These are phyloP conservation scores for Parasarocladium wereldwijsianum DNA, from an alignment of 2,329 filamentous ascomycete genomes.

Conservation along the genomic window DNA sequence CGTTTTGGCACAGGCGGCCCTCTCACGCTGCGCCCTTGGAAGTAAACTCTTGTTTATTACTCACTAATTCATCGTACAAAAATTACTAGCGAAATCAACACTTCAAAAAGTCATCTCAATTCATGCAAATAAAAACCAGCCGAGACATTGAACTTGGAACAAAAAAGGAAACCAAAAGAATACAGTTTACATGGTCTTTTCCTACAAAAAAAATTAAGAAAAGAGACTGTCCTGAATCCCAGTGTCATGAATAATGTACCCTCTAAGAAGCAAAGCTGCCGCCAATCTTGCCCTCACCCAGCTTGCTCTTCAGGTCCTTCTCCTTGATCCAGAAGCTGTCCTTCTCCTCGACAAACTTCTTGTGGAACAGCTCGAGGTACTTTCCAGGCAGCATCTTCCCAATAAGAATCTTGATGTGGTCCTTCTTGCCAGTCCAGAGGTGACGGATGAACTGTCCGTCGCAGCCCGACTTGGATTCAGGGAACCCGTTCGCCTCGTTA, in stretches of 20 bases:
- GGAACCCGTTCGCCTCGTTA: constrained; percentile 27
- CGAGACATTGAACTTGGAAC: too few species aligned
- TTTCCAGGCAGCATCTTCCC: constrained; percentile 21
- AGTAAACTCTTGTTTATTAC: too few species aligned
- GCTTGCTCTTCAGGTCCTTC: constrained; percentile 15
- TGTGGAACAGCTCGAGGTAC: constrained; percentile 20
- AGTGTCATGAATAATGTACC: too few species aligned
- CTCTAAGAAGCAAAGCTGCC: not conserved
- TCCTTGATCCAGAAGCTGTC: constrained; percentile 20
- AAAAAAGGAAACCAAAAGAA: too few species aligned
- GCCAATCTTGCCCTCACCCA: constrained; percentile 4
- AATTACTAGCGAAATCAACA: too few species aligned
- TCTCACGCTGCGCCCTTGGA: too few species aligned
- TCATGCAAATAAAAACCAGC: too few species aligned
- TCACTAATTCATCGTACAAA: constrained; percentile 1
- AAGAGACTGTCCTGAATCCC: too few species aligned
- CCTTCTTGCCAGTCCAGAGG: constrained; percentile 26
- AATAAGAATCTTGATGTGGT: constrained; percentile 23
- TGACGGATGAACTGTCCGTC: constrained; percentile 26
- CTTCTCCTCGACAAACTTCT: constrained; percentile 19
- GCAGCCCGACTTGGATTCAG: constrained; percentile 21
- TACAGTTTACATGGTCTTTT: too few species aligned
- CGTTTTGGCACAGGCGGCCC: not conserved
- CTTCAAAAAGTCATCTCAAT: too few species aligned
- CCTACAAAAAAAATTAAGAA: not conserved